Percentiles rank a stretch among this genome's conserved stretches.
phyloP scores from a whole-genome alignment of 495 filamentous ascomycete species.

The Penicillium angulare region DNA sequence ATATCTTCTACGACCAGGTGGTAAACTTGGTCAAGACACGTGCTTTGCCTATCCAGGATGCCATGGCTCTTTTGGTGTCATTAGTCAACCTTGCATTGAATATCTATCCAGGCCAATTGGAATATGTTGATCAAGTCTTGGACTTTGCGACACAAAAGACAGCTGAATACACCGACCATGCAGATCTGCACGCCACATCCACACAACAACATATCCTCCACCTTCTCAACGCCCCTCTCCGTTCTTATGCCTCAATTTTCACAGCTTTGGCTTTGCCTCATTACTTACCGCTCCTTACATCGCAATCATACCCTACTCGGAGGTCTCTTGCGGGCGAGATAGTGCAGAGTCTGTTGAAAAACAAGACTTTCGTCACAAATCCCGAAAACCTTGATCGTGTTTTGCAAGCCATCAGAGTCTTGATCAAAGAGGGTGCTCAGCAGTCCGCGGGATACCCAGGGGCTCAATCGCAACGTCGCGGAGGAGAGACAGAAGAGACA shows the following conservation, averaged over 20 bases:
- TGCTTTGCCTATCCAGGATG: conserved; percentile 89
- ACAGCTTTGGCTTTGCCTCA: conserved; percentile 88
- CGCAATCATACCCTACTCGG: conserved; percentile 91
- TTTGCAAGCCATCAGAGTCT: conserved; percentile 78
- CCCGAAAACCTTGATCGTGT: conserved; percentile 82
- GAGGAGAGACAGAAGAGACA: conserved; percentile 85
- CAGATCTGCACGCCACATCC: conserved; percentile 84
- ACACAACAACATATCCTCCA: conserved; percentile 86
- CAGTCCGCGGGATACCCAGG: conserved; percentile 82
- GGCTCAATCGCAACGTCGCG: conserved; percentile 62
- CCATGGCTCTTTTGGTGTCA: conserved; percentile 86
- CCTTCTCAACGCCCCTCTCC: conserved; percentile 83
- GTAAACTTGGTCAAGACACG: conserved; percentile 88
- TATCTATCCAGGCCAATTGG: conserved; percentile 86
- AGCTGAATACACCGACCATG: conserved; percentile 84
- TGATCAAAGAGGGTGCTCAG: conserved; percentile 91
- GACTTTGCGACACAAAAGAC: conserved; percentile 87
- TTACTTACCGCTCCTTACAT: conserved; percentile 84
- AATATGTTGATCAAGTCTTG: conserved; percentile 94
- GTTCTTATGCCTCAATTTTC: conserved; percentile 88
- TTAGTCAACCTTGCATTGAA: conserved; percentile 90
- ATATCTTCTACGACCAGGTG: conserved; percentile 97
- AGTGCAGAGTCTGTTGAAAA: conserved; percentile 71
- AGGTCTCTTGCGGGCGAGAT: conserved; percentile 88
- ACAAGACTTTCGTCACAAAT: conserved; percentile 73